Evolutionary conservation across 2,329 filamentous ascomycete genomes (phyloP).

Genomic region (Colletotrichum trifolii): DNA sequence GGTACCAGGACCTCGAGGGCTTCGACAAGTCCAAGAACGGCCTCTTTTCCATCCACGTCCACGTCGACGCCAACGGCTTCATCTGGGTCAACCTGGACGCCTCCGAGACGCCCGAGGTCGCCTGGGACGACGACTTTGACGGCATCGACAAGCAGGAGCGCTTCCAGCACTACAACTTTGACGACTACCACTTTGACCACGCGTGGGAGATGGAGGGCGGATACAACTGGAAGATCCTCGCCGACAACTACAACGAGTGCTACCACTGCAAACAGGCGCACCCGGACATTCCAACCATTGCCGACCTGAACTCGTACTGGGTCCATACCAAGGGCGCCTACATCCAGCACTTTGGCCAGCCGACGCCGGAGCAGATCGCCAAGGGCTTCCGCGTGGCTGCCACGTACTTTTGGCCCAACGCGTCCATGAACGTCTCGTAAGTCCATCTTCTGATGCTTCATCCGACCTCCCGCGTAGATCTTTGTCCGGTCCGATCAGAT

Average conservation of each 20-base stretch:
- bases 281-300: constrained; percentile 66
- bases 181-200: constrained; percentile 68
- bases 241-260: constrained; percentile 75
- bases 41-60: constrained; percentile 65
- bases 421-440: constrained; percentile 62
- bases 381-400: constrained; percentile 57
- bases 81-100: constrained; percentile 69
- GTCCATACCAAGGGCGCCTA: constrained; percentile 60
- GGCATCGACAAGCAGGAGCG: constrained; percentile 58
- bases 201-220: constrained; percentile 66
- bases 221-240: constrained; percentile 70
- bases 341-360: constrained; percentile 62
- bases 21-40: constrained; percentile 68
- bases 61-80: constrained; percentile 64
- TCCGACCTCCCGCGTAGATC: constrained; percentile 2
- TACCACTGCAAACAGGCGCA: constrained; percentile 72
- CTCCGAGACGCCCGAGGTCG: constrained; percentile 53
- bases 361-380: constrained; percentile 59
- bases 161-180: constrained; percentile 59
- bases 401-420: constrained; percentile 63
- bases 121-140: constrained; percentile 64
- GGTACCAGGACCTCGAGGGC: constrained; percentile 64
- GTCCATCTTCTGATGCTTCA: constrained; percentile 28
- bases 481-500: too few relatives aligned
- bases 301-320: constrained; percentile 66